These are phyloP conservation scores for Primulina tabacum DNA, from an alignment of 257 asterid genomes.

Conservation along the genomic window DNA sequence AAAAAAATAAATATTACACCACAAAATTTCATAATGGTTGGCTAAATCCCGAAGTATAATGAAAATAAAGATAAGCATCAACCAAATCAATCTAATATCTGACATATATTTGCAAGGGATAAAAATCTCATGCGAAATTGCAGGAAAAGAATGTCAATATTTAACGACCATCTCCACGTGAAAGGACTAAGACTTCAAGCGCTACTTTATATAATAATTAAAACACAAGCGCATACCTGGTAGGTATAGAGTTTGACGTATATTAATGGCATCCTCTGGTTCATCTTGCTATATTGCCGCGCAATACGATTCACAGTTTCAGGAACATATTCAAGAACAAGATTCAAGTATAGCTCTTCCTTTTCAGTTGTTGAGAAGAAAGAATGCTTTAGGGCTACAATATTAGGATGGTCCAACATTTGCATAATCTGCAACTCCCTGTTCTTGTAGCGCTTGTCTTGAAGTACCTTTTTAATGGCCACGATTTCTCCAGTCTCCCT, in stretches of 20 bases:
- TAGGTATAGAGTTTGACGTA: slow-evolving; percentile 76
- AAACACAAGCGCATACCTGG: slow-evolving; percentile 37
- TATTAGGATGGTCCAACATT: slow-evolving; percentile 79
- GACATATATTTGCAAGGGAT: slow-evolving; percentile 2
- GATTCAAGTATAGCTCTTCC: slow-evolving; percentile 71
- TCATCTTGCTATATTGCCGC: slow-evolving; percentile 72
- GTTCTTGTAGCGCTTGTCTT: slow-evolving; percentile 78
- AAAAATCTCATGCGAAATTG: slow-evolving; percentile 4
- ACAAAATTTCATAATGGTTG: background rate
- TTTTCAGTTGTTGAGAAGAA: slow-evolving; percentile 80
- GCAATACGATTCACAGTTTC: slow-evolving; percentile 70
- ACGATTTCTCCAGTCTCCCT: slow-evolving; percentile 75
- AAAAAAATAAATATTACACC: too few species aligned
- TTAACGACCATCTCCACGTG: slow-evolving; percentile 5
- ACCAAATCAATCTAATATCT: background rate
- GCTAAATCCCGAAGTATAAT: slow-evolving; percentile 1
- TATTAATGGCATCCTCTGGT: slow-evolving; percentile 76
- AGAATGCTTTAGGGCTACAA: slow-evolving; percentile 70
- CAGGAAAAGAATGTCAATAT: slow-evolving; percentile 4
- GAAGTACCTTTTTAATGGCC: slow-evolving; percentile 76
- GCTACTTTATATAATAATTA: too few species aligned
- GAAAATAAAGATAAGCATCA: slow-evolving; percentile 5
- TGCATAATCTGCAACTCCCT: slow-evolving; percentile 81
- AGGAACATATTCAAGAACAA: slow-evolving; percentile 80
- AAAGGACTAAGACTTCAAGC: background rate